A percentile compares a stretch with the other conserved stretches of the same genome.
These are phyloP conservation scores for Ceratocystis huliohia DNA, from an alignment of 2,329 filamentous ascomycete species.

Conservation along the genomic window DNA sequence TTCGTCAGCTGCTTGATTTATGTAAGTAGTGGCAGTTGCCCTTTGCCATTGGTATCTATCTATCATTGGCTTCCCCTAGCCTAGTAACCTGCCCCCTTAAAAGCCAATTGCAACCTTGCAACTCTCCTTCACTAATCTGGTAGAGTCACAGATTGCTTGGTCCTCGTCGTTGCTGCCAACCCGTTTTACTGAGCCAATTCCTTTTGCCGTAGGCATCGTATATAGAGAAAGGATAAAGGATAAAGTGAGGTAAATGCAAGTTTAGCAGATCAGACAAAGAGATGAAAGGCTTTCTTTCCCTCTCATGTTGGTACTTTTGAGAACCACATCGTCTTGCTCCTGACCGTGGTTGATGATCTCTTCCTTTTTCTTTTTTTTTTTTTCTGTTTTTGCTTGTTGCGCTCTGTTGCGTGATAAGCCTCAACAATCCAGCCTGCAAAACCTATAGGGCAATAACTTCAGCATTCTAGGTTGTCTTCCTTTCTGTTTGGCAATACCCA, in stretches of 20 bases:
- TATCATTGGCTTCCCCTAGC: neutral
- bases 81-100: slow-evolving; percentile 8
- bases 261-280: no score
- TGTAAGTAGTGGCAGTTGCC: slow-evolving; percentile 1
- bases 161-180: neutral
- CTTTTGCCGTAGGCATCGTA: no score
- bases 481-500: slow-evolving; percentile 3
- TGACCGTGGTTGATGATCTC: neutral
- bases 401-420: neutral
- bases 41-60: neutral
- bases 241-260: no score
- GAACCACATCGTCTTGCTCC: neutral
- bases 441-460: neutral
- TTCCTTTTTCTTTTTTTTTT: neutral
- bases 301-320: no score
- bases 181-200: neutral
- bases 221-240: no score
- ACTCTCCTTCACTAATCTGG: neutral
- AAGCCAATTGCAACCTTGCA: slow-evolving; percentile 10
- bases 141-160: neutral
- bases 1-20: neutral
- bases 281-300: no score
- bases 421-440: neutral
- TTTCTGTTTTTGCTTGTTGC: neutral
- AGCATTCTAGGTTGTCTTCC: slow-evolving; percentile 3